phyloP scores from a whole-genome alignment of 352 stramenopile species.

The Thalassiosira gravida region DNA sequence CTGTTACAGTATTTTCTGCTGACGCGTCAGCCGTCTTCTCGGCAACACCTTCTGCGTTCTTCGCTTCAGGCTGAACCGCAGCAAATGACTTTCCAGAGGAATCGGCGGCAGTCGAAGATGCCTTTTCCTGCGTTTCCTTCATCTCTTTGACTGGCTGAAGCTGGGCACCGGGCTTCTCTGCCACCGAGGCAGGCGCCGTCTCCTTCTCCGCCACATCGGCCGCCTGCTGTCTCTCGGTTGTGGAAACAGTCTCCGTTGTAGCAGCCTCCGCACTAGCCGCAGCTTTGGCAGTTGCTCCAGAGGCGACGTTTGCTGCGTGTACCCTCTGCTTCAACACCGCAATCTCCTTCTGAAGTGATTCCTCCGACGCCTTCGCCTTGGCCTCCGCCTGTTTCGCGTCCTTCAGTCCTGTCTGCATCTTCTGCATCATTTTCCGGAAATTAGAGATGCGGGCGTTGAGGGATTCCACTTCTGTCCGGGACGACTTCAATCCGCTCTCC shows the following conservation, averaged over 20 bases:
- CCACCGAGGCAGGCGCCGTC: not conserved
- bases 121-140: conserved; percentile 9
- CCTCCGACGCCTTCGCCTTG: conserved; percentile 42
- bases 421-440: conserved; percentile 43
- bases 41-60: conserved; percentile 8
- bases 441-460: conserved; percentile 27
- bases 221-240: not conserved
- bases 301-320: not conserved
- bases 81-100: conserved; percentile 11
- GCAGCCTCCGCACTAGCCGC: not conserved
- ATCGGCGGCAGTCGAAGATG: not conserved
- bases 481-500: conserved; percentile 48
- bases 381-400: conserved; percentile 33
- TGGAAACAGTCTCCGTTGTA: conserved; percentile 3
- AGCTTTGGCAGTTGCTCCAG: not conserved
- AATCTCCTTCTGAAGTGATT: conserved; percentile 55
- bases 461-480: conserved; percentile 36
- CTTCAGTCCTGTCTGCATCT: conserved; percentile 42
- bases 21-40: not conserved
- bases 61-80: conserved; percentile 11
- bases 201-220: not conserved
- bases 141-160: not conserved
- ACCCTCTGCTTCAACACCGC: conserved; percentile 49
- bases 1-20: not conserved
- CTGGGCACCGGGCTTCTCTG: not conserved